These are phyloP conservation scores for Phoma sp. DNA, from an alignment of 2,329 filamentous ascomycete species.

Conservation along the genomic window DNA sequence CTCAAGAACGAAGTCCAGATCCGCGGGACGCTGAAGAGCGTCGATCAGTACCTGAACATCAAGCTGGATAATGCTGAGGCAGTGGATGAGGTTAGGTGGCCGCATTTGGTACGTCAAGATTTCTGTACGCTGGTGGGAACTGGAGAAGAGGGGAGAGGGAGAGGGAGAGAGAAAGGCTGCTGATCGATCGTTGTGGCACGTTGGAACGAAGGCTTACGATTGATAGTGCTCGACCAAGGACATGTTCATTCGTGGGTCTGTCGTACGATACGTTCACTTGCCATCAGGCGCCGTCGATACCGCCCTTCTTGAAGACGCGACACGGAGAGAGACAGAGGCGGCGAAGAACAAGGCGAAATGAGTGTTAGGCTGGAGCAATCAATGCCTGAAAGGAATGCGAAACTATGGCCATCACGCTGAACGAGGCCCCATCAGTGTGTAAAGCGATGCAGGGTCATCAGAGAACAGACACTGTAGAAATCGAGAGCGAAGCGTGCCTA, in stretches of 20 bases:
- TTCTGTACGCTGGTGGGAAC: neutral
- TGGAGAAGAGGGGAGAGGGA: neutral
- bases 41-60: conserved; percentile 99
- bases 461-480: too few species aligned
- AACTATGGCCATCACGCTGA: neutral
- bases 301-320: conserved; percentile 87
- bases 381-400: neutral
- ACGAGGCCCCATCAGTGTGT: neutral
- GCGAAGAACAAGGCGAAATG: conserved; percentile 49
- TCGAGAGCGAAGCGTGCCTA: too few species aligned
- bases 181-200: too few species aligned
- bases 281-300: conserved; percentile 84
- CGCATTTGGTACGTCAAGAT: conserved; percentile 72
- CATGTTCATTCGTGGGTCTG: conserved; percentile 92
- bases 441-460: too few species aligned
- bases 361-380: conserved; percentile 11
- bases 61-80: conserved; percentile 96
- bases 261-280: conserved; percentile 91
- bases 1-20: conserved; percentile 99
- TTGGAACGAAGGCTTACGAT: conserved; percentile 6
- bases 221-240: conserved; percentile 82
- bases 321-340: conserved; percentile 46
- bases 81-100: conserved; percentile 91
- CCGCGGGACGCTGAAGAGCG: conserved; percentile 91
- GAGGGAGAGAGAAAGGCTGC: too few species aligned